Base-by-base conservation (phyloP, 2,329 filamentous ascomycete genomes). In the Hymenoscyphus salicellus region DNA sequence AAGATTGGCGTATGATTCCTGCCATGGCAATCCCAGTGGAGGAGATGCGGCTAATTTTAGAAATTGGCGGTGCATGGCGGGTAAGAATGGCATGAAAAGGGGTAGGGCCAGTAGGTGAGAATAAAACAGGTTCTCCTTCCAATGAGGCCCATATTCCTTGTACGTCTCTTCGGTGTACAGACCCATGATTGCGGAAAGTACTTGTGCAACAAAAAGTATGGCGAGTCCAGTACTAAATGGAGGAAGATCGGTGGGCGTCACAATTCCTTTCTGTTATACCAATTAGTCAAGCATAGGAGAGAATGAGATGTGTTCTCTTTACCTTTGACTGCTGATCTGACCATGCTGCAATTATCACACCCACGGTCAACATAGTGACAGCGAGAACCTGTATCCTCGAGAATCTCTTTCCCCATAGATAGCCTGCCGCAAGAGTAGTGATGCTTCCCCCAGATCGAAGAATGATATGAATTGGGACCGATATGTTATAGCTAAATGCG, bases 91-190 rank as follows among this genome's bases (percentile, higher is more conserved):
- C 2, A 90, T 72, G 74, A 94, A 95, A 26, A 95, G 81, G 0
- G 91, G 90, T 55, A 95, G 79, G 0, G 89, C 91, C 26, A 94
- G 82, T 7, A 92, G 76, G 70, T 90, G 88, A 1, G 91, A 96
- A 80, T 98, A 99, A 80, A 99, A 98, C 14, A 99, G 83, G 70
- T 97, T 97, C 77, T 98, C 95, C 71, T 89, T 90, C 92, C 95
- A 98, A 76, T 95, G 90, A 33, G 91, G 90, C 5, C 93, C 93
- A 77, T 97, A 93, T 63, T 84, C 85, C 65, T 85, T 85, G 79
- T 98, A 99, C 0, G 93, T 92, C 70, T 93, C 88, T 76, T 99
- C 93, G 0, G 94, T 94, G 76, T 97, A 98, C 33, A 97, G 85
- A 4, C 95, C 95, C 89, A 98, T 97, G 73, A 93, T 90, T 26